Percentiles rank a stretch among this genome's conserved stretches.
These are phyloP conservation scores for Lipomyces chichibuensis DNA, from an alignment of 805 yeast genomes.

Conservation along the genomic window DNA sequence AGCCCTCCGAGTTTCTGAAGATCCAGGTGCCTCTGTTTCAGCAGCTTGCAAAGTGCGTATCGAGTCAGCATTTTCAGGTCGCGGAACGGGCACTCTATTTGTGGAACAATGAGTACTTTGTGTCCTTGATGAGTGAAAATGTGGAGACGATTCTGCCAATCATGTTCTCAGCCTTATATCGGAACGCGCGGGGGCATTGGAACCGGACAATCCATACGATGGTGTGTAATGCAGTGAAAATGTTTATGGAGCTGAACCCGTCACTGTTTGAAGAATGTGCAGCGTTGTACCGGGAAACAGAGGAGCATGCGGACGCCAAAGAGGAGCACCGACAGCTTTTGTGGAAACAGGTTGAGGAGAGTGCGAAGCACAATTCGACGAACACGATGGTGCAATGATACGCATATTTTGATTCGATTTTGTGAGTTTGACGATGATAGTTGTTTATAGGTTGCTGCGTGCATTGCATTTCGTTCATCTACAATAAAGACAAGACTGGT, in stretches of 20 bases:
- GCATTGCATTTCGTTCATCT: constrained; percentile 1
- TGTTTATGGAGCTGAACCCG: constrained; percentile 91
- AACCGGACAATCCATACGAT: constrained; percentile 88
- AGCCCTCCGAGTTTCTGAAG: constrained; percentile 86
- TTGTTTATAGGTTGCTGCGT: not conserved
- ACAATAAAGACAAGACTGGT: not conserved
- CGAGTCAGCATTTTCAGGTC: constrained; percentile 96
- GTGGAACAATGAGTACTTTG: constrained; percentile 94
- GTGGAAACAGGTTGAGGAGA: constrained; percentile 64
- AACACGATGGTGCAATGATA: constrained; percentile 8
- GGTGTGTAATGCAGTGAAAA: constrained; percentile 87
- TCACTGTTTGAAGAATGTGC: constrained; percentile 90
- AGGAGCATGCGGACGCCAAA: constrained; percentile 39
- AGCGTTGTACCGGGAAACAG: constrained; percentile 48
- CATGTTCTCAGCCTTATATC: constrained; percentile 85
- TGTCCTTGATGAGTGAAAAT: constrained; percentile 81
- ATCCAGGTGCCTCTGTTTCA: constrained; percentile 92
- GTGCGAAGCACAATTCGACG: constrained; percentile 44
- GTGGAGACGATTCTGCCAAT: constrained; percentile 92
- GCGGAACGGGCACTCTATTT: constrained; percentile 91
- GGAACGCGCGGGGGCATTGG: constrained; percentile 83
- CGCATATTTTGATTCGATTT: constrained; percentile 2
- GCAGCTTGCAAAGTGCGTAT: constrained; percentile 89
- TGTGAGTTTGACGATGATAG: not conserved
- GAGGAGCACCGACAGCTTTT: constrained; percentile 59